Base-by-base conservation (phyloP, 306 rosid species). In the Senna siamea region DNA sequence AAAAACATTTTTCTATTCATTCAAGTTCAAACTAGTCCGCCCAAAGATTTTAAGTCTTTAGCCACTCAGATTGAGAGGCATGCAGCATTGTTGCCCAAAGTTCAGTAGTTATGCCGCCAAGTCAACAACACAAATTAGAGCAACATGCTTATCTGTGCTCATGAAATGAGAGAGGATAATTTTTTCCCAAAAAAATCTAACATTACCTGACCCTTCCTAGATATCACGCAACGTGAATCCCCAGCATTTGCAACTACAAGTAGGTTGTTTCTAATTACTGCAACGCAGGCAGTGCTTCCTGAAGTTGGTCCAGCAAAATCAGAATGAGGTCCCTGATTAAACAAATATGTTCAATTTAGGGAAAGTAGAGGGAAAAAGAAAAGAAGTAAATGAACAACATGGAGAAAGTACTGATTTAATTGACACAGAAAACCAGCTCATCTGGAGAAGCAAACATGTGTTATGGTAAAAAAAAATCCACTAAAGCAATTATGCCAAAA, bases 241-340 rank as follows among this genome's bases (percentile, higher is more conserved):
- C 99, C 99, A 68, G 99, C 97, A 88, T 94, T 94, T 58, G 96
- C 99, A 73, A 94, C 96, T 77, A 94, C 1, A 52, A 94, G 88
- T 71, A 84, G 87, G 70, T 84, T 89, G 86, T 88, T 86, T 89
- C 93, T 81, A 59, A 92, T 78, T 73, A 90, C 77, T 40, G 97
- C 96, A 81, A 94, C 99, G 79, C 99, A 94, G 60, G 99, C 96
- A 7, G 99, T 94, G 90, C 97, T 70, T 73, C 99, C 99, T 22
- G 99, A 92, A 66, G 95, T 92, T 75, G 99, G 99, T 66, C 99
- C 99, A 66, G 84, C 51, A 76, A 94, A 94, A 76, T 89, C 99
- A 74, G 99, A 92, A 82, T 94, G 99, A 65, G 97, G 97, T 23
- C 99, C 99, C 99, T 94, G 65, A 68, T 57, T 69, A 69, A 72